Percentiles rank a stretch among this genome's conserved stretches.
These are phyloP conservation scores for Coemansia sp. DNA, from an alignment of 192 early-diverging fungal species.

Conservation along the genomic window DNA sequence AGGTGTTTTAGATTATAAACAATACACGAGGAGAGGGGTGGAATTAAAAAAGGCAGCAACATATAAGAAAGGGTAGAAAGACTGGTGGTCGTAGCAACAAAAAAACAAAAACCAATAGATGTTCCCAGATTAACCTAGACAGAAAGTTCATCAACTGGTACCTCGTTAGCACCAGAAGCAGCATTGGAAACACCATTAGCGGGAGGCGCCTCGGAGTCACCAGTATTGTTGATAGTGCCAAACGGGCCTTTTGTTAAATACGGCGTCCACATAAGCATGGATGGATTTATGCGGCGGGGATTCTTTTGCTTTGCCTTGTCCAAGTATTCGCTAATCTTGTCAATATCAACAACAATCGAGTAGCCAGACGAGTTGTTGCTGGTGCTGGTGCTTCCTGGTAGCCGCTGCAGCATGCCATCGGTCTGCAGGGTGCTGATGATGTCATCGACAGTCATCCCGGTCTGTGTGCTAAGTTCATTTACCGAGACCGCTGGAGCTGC, in stretches of 20 bases:
- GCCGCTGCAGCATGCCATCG: constrained; percentile 46
- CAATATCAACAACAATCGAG: constrained; percentile 54
- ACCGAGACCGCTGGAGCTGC: constrained; percentile 27
- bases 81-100: too few species aligned
- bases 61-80: not conserved
- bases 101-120: too few species aligned
- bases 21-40: not conserved
- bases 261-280: constrained; percentile 70
- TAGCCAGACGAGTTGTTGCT: constrained; percentile 20
- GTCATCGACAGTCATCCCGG: constrained; percentile 81
- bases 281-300: constrained; percentile 57
- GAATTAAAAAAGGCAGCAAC: not conserved
- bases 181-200: not conserved
- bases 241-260: constrained; percentile 57
- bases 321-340: constrained; percentile 52
- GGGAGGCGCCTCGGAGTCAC: not conserved
- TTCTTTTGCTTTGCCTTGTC: constrained; percentile 55
- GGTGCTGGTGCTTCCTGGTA: constrained; percentile 10
- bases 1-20: not conserved
- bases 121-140: not conserved
- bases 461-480: constrained; percentile 62
- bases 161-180: not conserved
- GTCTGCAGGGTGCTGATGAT: constrained; percentile 75
- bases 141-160: not conserved
- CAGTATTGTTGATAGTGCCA: not conserved